A percentile compares a stretch with the other conserved stretches of the same genome.
These are phyloP conservation scores for Metrosideros polymorpha DNA, from an alignment of 441 rosid genomes.

Conservation along the genomic window DNA sequence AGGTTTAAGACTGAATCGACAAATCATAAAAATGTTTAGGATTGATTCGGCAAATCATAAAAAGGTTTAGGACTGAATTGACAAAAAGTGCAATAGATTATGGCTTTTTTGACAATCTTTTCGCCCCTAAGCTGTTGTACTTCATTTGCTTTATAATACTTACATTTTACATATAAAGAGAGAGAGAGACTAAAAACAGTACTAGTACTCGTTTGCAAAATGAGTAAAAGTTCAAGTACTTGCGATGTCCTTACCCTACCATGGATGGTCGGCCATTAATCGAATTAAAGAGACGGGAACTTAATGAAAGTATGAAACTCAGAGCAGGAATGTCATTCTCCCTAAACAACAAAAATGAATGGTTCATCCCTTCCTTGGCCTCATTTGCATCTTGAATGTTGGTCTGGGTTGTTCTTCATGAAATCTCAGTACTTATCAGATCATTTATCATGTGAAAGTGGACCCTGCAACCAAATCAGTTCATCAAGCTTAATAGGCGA, in stretches of 20 bases:
- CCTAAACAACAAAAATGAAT: too few species aligned
- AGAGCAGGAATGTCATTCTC: neutral
- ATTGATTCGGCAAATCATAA: too few species aligned
- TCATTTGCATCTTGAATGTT: neutral
- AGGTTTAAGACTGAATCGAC: too few species aligned
- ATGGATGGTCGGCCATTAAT: neutral
- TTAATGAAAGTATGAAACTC: neutral
- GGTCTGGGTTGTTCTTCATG: neutral
- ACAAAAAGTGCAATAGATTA: too few species aligned
- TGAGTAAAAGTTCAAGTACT: neutral
- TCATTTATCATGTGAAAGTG: neutral
- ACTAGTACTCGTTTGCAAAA: neutral
- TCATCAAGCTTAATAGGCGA: neutral
- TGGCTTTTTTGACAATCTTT: too few species aligned
- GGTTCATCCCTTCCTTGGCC: neutral
- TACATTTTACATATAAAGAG: too few species aligned
- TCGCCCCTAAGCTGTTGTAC: too few species aligned
- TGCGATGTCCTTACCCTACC: neutral
- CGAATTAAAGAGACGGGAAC: neutral
- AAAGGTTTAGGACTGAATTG: too few species aligned
- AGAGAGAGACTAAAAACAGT: neutral
- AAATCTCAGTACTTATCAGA: neutral
- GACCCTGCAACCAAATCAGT: neutral
- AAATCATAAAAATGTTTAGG: too few species aligned
- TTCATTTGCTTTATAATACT: too few species aligned